Base-by-base conservation (phyloP, 495 filamentous ascomycete species). In the Acidiella bohemica region DNA sequence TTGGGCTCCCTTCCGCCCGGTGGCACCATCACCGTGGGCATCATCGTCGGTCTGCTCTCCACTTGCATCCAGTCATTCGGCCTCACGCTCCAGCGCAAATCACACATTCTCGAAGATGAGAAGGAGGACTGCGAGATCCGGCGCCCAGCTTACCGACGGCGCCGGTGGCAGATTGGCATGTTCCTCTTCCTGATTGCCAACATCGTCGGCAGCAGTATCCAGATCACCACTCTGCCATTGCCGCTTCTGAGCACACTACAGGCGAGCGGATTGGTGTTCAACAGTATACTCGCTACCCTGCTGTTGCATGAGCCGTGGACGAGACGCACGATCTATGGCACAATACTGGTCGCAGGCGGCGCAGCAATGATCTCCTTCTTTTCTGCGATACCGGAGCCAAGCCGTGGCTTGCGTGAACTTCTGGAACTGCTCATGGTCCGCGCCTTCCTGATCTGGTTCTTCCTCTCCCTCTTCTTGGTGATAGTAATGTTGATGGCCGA, bases 111-210 rank as follows among this genome's bases (percentile, higher is more conserved):
- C 50, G 90, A 99, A 67, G 90, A 96, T 63, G 84, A 88, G 63
- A 93, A 93, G 62, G 71, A 71, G 26, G 75, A 81, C 2, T 75
- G 84, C 56, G 75, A 87, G 61, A 57, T 73, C 29, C 76, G 83
- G 48, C 67, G 90, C 50, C 90, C 90, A 22, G 84, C 92, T 4
- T 87, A 94, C 60, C 76, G 80, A 53, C 75, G 90, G 56, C 73
- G 92, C 57, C 72, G 85, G 71, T 99, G 90, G 90, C 90, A 99
- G 78, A 62, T 78, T 42, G 90, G 90, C 37, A 96, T 99, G 83
- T 70, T 77, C 49, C 93, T 99, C 76, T 99, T 96, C 65, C 73
- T 99, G 45, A 64, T 93, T 36, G 77, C 88, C 46, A 99, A 99
- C 51, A 70, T 99, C 39, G 67, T 95, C 37, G 90, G 90, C 17